Conservation (phyloP, 1,139 yeast genomes). For the Saccharomyces hybrid region DNA sequence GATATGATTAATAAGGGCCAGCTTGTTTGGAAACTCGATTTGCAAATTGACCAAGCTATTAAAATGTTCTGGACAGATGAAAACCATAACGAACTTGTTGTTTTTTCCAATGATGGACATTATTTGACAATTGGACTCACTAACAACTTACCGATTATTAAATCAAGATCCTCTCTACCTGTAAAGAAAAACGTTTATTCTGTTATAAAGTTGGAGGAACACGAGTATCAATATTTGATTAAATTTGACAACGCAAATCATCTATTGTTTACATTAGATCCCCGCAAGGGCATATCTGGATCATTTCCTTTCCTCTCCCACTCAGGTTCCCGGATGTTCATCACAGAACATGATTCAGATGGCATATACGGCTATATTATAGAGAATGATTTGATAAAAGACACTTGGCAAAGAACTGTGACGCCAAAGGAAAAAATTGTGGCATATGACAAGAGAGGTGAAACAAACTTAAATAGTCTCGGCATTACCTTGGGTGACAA, state of each 20-base stretch:
- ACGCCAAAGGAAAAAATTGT: slow-evolving; percentile 33
- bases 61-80: slow-evolving; percentile 17
- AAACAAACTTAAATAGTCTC: slow-evolving; percentile 49
- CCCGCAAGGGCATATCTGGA: not conserved
- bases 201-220: slow-evolving; percentile 1
- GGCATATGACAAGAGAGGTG: slow-evolving; percentile 36
- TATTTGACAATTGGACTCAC: slow-evolving; percentile 8
- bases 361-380: slow-evolving; percentile 26
- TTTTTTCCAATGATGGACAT: slow-evolving; percentile 28
- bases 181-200: slow-evolving; percentile 3
- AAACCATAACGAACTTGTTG: slow-evolving; percentile 15
- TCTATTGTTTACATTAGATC: not conserved
- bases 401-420: slow-evolving; percentile 31
- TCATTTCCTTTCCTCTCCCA: not conserved
- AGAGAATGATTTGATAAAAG: slow-evolving; percentile 13
- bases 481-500: slow-evolving; percentile 68
- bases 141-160: not conserved
- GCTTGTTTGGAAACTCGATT: slow-evolving; percentile 37
- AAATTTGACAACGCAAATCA: slow-evolving; percentile 1
- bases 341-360: slow-evolving; percentile 22
- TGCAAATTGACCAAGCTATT: slow-evolving; percentile 21
- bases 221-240: slow-evolving; percentile 1
- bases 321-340: slow-evolving; percentile 6
- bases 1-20: slow-evolving; percentile 37
- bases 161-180: not conserved